Conservation (phyloP, 2,329 filamentous ascomycete genomes). For the Colletotrichum acutatum region DNA sequence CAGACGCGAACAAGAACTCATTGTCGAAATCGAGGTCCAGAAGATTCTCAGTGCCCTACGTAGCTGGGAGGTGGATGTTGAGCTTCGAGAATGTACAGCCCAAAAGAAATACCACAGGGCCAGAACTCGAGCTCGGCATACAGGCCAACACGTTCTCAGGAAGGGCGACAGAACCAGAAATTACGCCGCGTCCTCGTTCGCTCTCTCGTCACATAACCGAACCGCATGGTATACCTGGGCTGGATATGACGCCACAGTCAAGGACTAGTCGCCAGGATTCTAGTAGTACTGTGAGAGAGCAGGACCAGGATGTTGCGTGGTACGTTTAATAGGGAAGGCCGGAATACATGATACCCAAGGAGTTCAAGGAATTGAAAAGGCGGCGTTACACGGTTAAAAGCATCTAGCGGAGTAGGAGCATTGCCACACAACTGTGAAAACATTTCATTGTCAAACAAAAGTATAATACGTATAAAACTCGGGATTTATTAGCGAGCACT, state of each 20-base stretch:
- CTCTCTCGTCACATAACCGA: constrained; percentile 1
- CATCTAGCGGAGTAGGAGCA: background rate
- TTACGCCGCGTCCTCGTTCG: background rate
- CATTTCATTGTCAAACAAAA: background rate
- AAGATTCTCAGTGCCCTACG: background rate
- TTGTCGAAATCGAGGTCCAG: background rate
- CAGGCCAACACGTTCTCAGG: background rate
- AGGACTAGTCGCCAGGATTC: background rate
- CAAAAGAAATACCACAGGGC: background rate
- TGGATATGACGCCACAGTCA: background rate
- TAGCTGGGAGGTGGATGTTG: background rate
- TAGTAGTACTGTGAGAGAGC: background rate
- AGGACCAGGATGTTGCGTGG: constrained; percentile 10
- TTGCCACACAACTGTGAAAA: background rate
- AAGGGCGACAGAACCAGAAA: background rate
- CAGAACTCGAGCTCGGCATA: background rate
- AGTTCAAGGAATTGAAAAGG: constrained; percentile 1
- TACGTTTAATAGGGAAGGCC: constrained; percentile 15
- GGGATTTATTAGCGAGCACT: background rate
- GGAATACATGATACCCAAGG: constrained; percentile 21
- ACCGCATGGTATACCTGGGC: background rate
- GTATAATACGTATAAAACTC: background rate
- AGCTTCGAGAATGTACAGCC: background rate
- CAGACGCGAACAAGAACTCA: background rate
- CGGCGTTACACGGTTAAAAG: background rate